phyloP scores from a whole-genome alignment of 2,329 filamentous ascomycete genomes.

The Aquanectria penicillioides region DNA sequence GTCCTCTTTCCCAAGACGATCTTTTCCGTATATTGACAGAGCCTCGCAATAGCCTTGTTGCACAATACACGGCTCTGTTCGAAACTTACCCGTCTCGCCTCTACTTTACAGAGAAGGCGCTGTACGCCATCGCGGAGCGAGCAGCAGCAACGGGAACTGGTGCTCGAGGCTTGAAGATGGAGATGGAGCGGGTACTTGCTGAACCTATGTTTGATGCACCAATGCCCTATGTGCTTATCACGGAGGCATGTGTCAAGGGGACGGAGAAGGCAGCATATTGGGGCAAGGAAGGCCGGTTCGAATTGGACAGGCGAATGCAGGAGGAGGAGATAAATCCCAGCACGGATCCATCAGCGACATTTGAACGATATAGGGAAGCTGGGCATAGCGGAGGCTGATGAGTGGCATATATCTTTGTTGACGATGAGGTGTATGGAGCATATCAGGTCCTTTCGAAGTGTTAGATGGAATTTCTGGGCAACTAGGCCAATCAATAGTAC shows the following conservation, averaged over 20 bases:
- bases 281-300: slow-evolving; percentile 76
- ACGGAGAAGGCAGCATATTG: slow-evolving; percentile 69
- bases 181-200: slow-evolving; percentile 80
- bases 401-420: not conserved
- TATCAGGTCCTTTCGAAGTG: slow-evolving; percentile 15
- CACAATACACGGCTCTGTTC: slow-evolving; percentile 91
- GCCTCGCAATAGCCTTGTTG: slow-evolving; percentile 86
- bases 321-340: slow-evolving; percentile 64
- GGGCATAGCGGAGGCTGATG: slow-evolving; percentile 58
- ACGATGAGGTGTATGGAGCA: slow-evolving; percentile 23
- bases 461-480: slow-evolving; percentile 24
- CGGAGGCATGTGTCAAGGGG: slow-evolving; percentile 73
- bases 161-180: slow-evolving; percentile 80
- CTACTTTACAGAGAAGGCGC: slow-evolving; percentile 81
- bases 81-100: slow-evolving; percentile 81
- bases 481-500: slow-evolving; percentile 23
- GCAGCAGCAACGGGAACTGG: slow-evolving; percentile 75
- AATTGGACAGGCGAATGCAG: slow-evolving; percentile 73
- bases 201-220: slow-evolving; percentile 87
- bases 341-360: slow-evolving; percentile 38
- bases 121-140: slow-evolving; percentile 81
- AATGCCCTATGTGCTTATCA: slow-evolving; percentile 78
- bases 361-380: slow-evolving; percentile 57
- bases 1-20: slow-evolving; percentile 73
- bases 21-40: slow-evolving; percentile 92